Percentiles rank a stretch among this genome's conserved stretches.
Evolutionary conservation across 202 grass and related monocot species (phyloP).

Genomic region (Miscanthus sacchariflorus): DNA sequence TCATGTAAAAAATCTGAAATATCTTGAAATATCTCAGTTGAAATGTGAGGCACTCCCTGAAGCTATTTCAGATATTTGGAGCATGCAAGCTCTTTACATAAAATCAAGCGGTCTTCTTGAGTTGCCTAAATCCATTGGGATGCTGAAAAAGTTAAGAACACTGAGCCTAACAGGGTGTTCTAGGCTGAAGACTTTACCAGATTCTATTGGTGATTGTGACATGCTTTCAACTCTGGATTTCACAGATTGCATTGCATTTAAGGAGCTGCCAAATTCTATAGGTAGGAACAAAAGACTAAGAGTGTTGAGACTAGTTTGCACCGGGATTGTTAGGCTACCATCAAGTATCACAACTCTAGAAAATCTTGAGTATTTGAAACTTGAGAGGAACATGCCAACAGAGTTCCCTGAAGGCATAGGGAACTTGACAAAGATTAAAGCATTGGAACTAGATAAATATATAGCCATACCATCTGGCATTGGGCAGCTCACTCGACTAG

Average conservation of each 20-base stretch:
- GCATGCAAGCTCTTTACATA: conserved; percentile 39
- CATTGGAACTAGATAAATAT: too few species aligned
- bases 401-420: too few species aligned
- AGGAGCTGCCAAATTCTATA: neutral
- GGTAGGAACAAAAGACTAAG: neutral
- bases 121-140: conserved; percentile 46
- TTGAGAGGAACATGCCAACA: too few species aligned
- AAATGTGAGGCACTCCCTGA: neutral
- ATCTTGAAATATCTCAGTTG: neutral
- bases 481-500: neutral
- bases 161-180: fast-evolving
- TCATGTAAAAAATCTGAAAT: conserved; percentile 19
- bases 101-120: fast-evolving
- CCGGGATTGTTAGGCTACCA: neutral
- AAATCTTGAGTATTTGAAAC: too few species aligned
- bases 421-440: too few species aligned
- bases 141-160: neutral
- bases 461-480: neutral
- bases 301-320: neutral
- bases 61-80: conserved; percentile 35
- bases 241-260: neutral
- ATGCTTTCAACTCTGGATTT: neutral
- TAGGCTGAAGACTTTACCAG: neutral
- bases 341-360: neutral
- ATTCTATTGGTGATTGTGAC: conserved; percentile 20